Percentiles rank a stretch among this genome's conserved stretches.
phyloP scores from a whole-genome alignment of 2,329 filamentous ascomycete genomes.

The Aspergillus proliferans region DNA sequence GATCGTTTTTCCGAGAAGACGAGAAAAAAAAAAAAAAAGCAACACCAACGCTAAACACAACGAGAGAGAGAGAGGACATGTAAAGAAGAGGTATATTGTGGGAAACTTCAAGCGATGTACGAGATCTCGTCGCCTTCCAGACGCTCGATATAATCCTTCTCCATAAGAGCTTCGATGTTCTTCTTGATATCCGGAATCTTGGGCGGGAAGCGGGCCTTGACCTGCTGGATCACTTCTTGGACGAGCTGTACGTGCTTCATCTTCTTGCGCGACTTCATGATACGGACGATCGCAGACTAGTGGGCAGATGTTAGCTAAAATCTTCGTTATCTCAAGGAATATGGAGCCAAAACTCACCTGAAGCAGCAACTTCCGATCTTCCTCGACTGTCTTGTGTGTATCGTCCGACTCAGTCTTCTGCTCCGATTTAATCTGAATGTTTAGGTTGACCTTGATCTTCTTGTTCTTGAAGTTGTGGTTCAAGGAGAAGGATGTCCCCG shows the following conservation, averaged over 20 bases:
- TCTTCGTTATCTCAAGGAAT: too few species aligned
- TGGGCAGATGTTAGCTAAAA: background rate
- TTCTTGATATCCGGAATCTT: conserved; percentile 98
- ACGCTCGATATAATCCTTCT: conserved; percentile 98
- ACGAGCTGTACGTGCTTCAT: conserved; percentile 97
- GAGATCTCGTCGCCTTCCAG: conserved; percentile 90
- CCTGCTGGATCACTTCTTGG: conserved; percentile 91
- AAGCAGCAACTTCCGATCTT: conserved; percentile 91
- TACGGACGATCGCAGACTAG: conserved; percentile 94
- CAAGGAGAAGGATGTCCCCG: conserved; percentile 72
- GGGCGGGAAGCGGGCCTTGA: conserved; percentile 84
- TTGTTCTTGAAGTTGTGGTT: conserved; percentile 98
- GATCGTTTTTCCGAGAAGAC: background rate
- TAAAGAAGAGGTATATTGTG: conserved; percentile 1
- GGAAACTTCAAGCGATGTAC: conserved; percentile 68
- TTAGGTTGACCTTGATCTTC: conserved; percentile 95
- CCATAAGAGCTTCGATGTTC: conserved; percentile 95
- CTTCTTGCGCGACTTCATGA: conserved; percentile 99
- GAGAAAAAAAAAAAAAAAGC: background rate
- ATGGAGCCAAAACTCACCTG: conserved; percentile 60
- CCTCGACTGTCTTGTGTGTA: conserved; percentile 98
- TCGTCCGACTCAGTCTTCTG: conserved; percentile 94
- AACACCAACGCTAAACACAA: conserved; percentile 4
- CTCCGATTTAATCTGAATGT: conserved; percentile 89
- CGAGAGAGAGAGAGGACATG: conserved; percentile 1